A percentile compares a stretch with the other conserved stretches of the same genome.
phyloP scores from a whole-genome alignment of 2,329 filamentous ascomycete genomes.

The Pseudogymnoascus sp. region DNA sequence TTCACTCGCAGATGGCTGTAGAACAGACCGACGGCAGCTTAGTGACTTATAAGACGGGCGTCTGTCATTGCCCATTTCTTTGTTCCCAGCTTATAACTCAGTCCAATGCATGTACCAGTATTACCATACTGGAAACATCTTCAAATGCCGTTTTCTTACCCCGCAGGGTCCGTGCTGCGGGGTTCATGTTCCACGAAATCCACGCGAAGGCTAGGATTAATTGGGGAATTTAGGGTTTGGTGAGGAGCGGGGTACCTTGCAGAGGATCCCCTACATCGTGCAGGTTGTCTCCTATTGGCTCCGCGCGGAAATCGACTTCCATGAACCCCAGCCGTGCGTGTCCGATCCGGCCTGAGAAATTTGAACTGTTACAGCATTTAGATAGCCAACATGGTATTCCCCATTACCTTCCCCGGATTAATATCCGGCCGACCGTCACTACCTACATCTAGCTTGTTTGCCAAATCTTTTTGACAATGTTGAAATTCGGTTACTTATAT shows the following conservation, averaged over 20 bases:
- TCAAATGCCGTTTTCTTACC: not conserved
- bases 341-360: not conserved
- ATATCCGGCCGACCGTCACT: not conserved
- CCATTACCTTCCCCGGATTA: not conserved
- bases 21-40: not conserved
- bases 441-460: not conserved
- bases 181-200: not conserved
- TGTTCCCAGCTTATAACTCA: not conserved
- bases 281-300: not conserved
- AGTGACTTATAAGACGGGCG: not conserved
- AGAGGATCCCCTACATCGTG: not conserved
- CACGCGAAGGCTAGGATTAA: not conserved
- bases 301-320: not conserved
- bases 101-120: not conserved
- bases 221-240: not conserved
- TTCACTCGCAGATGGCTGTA: not conserved
- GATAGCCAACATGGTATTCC: not conserved
- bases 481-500: not conserved
- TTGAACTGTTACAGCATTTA: not conserved
- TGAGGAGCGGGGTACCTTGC: not conserved
- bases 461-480: not conserved
- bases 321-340: not conserved
- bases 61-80: not conserved
- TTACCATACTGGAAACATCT: not conserved
- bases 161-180: not conserved